Evolutionary conservation across 2,329 filamentous ascomycete species (phyloP), one percentile per base, ranked within the genome.

Genomic region (Neurospora crassa): DNA sequence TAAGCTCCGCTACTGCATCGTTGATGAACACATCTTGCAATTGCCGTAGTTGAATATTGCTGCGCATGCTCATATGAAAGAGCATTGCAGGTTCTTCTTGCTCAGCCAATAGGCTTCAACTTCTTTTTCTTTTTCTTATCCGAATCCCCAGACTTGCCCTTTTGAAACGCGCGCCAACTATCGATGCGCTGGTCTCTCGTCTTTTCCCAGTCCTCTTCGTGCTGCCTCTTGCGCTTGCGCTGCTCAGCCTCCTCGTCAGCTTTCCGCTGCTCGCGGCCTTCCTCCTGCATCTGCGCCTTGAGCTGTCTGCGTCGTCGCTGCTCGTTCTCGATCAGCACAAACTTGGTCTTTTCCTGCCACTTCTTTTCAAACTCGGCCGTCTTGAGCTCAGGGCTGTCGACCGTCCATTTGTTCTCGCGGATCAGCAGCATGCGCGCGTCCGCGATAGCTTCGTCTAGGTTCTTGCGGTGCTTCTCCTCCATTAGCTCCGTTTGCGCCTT

Each of bases 391-490:
- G 91, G 90, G 75, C 90, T 93, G 82, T 99, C 94, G 69, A 92
- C 89, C 0, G 91, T 97, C 86, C 95, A 95, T 80, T 97, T 97
- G 82, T 93, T 91, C 80, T 98, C 94, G 75, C 96, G 92, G 78
- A 99, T 96, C 71, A 98, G 85, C 59, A 99, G 88, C 88, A 96
- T 95, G 78, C 96, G 93, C 68, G 96, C 96, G 81, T 99, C 96
- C 45, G 95, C 92, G 76, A 98, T 98, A 76, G 93, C 92, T 82
- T 98, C 96, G 83, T 99, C 96, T 1, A 99, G 90, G 43, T 89
- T 88, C 73, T 87, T 88, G 72, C 96, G 93, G 79, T 93, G 88
- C 83, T 97, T 97, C 84, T 98, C 95, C 81, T 99, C 96, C 84
- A 97, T 91, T 5, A 99, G 88, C 77, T 93, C 89, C 2, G 90